Base-by-base conservation (phyloP, 768 basidiomycete genomes). In the Tulasnella sp. region DNA sequence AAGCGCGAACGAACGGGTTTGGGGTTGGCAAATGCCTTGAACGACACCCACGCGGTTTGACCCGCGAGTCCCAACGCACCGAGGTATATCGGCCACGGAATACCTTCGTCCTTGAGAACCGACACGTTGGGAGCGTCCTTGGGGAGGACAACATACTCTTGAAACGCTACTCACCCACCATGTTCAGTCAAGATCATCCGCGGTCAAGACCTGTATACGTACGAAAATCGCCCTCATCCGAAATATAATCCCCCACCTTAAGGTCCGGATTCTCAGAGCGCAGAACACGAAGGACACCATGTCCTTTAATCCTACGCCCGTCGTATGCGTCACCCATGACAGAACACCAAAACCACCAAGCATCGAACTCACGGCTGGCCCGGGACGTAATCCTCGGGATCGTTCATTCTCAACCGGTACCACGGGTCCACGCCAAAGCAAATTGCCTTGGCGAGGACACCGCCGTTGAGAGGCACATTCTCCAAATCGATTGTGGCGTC, bases 391-490 rank as follows among this genome's bases (percentile, higher is more conserved):
- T 64, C 58, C 23, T 65, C 63, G 6, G 63, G 58, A 5, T 32
- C 59, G 6, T 70, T 63, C 77, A 80, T 76, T 32, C 64, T 63
- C 8, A 68, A 67, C 14, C 72, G 60, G 59, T 75, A 25, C 60
- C 73, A 75, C 0, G 76, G 76, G 49, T 78, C 78, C 37, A 77
- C 63, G 14, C 72, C 73, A 14, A 78, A 61, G 4, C 69, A 71
- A 14, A 81, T 70, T 0, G 71, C 72, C 65, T 80, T 81, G 61
- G 79, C 42, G 6, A 82, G 63, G 54, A 78, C 63, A 0, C 76
- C 75, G 0, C 75, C 75, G 17, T 76, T 65, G 39, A 78, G 64
- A 1, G 72, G 64, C 0, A 71, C 72, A 27, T 63, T 72, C 15
- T 78, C 75, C 17, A 74, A 62, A 61, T 81, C 79, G 62, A 82